Conservation (phyloP, 1,139 yeast genomes). For the Saccharomycopsis phalli region DNA sequence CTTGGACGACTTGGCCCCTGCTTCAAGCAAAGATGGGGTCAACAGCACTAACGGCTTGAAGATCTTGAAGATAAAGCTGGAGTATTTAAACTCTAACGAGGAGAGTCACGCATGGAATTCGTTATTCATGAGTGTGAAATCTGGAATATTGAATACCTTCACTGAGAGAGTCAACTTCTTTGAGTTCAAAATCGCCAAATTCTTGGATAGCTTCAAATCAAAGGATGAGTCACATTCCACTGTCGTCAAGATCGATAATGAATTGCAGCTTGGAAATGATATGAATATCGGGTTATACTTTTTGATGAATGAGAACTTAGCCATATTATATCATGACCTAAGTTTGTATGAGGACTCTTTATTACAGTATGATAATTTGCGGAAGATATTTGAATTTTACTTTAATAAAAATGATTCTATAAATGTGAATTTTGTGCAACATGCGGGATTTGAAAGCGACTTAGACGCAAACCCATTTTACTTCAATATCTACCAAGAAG, state of each 20-base stretch:
- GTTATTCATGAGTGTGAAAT: constrained; percentile 39
- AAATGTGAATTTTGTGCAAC: constrained; percentile 24
- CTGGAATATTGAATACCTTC: constrained; percentile 48
- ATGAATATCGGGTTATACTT: constrained; percentile 36
- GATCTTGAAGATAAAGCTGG: constrained; percentile 36
- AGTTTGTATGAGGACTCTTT: constrained; percentile 51
- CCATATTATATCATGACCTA: constrained; percentile 40
- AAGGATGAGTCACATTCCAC: neutral
- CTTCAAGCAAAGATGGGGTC: constrained; percentile 11
- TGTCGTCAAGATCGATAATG: constrained; percentile 1
- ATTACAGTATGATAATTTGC: constrained; percentile 35
- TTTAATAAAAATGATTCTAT: constrained; percentile 20
- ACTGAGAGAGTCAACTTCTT: constrained; percentile 38
- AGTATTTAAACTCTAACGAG: constrained; percentile 31
- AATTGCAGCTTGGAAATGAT: neutral
- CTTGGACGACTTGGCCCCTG: constrained; percentile 12
- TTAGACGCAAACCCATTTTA: constrained; percentile 19
- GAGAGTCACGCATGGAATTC: constrained; percentile 44
- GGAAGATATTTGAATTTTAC: constrained; percentile 24
- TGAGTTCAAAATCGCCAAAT: constrained; percentile 30
- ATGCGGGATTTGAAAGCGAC: constrained; percentile 26
- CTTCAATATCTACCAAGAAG: constrained; percentile 30
- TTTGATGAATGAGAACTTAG: constrained; percentile 38
- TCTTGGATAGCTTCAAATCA: constrained; percentile 18
- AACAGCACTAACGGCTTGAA: constrained; percentile 22